phyloP scores from a whole-genome alignment of 1,284 basidiomycete genomes.

The Gastroboletus turbinatus region DNA sequence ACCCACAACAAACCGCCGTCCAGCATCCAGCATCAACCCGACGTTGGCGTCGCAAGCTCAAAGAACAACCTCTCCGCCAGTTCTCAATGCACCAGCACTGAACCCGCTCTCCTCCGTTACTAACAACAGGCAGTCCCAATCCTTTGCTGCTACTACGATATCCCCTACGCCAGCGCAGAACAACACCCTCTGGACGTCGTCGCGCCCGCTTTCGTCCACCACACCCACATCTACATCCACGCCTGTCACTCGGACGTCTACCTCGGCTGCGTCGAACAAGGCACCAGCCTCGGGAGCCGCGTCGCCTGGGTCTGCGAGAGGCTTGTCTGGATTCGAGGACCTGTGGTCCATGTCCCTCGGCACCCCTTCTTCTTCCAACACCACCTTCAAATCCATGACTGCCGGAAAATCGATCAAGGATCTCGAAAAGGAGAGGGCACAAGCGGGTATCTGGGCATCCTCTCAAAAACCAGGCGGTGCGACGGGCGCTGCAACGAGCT shows the following conservation, averaged over 20 bases:
- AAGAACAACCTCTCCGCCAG: constrained; percentile 15
- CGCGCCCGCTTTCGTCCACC: constrained; percentile 28
- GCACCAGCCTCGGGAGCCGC: constrained; percentile 25
- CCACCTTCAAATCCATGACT: constrained; percentile 26
- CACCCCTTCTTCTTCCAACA: constrained; percentile 30
- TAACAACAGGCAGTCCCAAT: constrained; percentile 19
- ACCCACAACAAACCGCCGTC: constrained; percentile 21
- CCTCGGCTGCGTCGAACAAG: constrained; percentile 12
- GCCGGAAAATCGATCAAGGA: constrained; percentile 81
- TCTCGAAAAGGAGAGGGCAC: constrained; percentile 82
- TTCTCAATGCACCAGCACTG: constrained; percentile 3
- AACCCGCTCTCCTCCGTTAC: constrained; percentile 19
- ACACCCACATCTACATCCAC: constrained; percentile 6
- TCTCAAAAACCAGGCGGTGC: constrained; percentile 33
- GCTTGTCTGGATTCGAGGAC: constrained; percentile 75
- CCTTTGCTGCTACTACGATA: constrained; percentile 11
- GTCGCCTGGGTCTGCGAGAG: constrained; percentile 31
- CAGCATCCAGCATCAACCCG: constrained; percentile 20
- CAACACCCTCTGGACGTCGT: constrained; percentile 24
- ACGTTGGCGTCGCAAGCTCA: constrained; percentile 13
- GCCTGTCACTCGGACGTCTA: constrained; percentile 8
- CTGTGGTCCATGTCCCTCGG: constrained; percentile 87
- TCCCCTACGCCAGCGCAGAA: constrained; percentile 25
- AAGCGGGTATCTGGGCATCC: constrained; percentile 73
- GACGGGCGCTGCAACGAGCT: constrained; percentile 12